Base-by-base conservation (phyloP, 2,329 filamentous ascomycete genomes). In the Ophiostoma quercus region DNA sequence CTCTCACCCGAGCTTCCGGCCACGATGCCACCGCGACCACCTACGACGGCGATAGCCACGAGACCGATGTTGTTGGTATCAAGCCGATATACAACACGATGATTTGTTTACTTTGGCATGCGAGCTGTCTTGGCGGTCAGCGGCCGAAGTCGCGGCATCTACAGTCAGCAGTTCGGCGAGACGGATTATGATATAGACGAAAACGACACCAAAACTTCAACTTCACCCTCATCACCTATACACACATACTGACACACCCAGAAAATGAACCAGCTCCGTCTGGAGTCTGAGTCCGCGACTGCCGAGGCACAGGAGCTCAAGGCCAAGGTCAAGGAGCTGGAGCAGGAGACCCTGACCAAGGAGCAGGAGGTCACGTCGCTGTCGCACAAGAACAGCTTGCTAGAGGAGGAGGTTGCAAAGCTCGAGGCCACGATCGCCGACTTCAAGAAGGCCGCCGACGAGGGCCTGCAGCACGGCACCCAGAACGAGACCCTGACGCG, bases 281-380 rank as follows among this genome's bases (percentile, higher is more conserved):
- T 94, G 82, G 92, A 98, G 87, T 91, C 92, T 78, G 95, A 98
- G 79, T 91, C 95, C 79, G 89, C 92, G 74, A 83, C 88, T 74
- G 82, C 85, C 79, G 91, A 94, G 84, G 90, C 90, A 74, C 92
- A 97, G 79, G 94, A 98, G 83, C 88, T 96, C 75, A 89, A 95
- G 83, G 75, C 82, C 77, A 94, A 92, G 83, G 87, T 97, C 83
- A 98, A 97, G 87, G 81, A 83, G 69, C 87, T 98, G 74, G 94
- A 99, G 84, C 91, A 97, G 82, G 94, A 98, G 84, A 97, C 93
- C 81, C 86, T 97, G 73, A 86, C 90, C 79, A 98, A 98, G 85
- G 95, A 98, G 84, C 94, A 98, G 83, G 94, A 98, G 81, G 96
- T 98, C 81, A 96, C 92, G 75, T 98, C 95, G 69, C 88, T 98